Percentiles rank a stretch among this genome's conserved stretches.
Conservation (phyloP, 139 green algal species). For the Nannochloris sp. region DNA sequence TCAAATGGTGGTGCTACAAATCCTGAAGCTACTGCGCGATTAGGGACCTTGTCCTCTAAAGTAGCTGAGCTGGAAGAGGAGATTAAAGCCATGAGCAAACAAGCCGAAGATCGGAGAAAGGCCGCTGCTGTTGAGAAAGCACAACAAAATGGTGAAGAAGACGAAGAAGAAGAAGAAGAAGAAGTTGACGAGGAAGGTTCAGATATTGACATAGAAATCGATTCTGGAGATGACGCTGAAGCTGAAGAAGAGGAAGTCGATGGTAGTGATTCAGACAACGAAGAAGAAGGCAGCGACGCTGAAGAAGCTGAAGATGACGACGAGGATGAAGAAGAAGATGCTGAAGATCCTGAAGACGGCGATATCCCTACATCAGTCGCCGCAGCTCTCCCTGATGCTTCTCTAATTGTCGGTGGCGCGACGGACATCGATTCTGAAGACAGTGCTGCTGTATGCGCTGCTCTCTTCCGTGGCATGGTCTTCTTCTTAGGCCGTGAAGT, state of each 20-base stretch:
- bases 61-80: conserved; percentile 15
- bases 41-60: conserved; percentile 18
- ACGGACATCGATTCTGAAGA: conserved; percentile 47
- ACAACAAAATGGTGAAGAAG: conserved; percentile 13
- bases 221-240: conserved; percentile 17
- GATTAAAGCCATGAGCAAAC: conserved; percentile 5
- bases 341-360: conserved; percentile 1
- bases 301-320: conserved; percentile 5
- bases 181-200: conserved; percentile 2
- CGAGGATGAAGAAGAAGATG: conserved; percentile 6
- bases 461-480: conserved; percentile 80
- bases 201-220: conserved; percentile 16
- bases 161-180: conserved; percentile 8
- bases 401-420: conserved; percentile 46
- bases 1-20: neutral
- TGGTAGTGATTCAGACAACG: conserved; percentile 22
- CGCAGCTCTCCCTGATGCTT: conserved; percentile 16
- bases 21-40: neutral
- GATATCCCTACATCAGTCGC: neutral
- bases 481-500: conserved; percentile 91
- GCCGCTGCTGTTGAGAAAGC: neutral
- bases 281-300: conserved; percentile 8
- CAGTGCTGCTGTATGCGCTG: conserved; percentile 60
- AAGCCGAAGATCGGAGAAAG: neutral
- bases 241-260: conserved; percentile 19